Conservation (phyloP, 2,329 filamentous ascomycete genomes). For the Ophiostoma sp. region DNA sequence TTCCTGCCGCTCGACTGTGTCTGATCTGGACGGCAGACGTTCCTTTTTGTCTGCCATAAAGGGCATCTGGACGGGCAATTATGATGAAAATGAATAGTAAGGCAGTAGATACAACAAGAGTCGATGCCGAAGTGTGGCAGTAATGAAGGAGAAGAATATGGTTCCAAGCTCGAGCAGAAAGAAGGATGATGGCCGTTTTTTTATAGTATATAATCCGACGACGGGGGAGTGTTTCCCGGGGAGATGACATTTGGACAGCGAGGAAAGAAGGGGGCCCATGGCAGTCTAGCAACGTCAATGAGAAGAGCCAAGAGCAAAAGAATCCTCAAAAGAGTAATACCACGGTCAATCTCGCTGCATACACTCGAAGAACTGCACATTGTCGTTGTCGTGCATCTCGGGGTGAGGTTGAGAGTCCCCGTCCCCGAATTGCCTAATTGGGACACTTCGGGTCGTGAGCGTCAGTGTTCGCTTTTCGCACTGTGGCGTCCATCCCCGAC, state of each 20-base stretch:
- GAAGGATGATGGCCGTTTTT: background rate
- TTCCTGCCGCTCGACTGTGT: background rate
- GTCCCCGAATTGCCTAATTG: slow-evolving; percentile 12
- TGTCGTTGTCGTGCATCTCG: slow-evolving; percentile 31
- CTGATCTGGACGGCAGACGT: background rate
- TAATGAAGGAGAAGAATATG: too few relatives aligned
- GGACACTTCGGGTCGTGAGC: background rate
- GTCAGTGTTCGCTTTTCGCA: background rate
- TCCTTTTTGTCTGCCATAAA: background rate
- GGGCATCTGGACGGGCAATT: background rate
- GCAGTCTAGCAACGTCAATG: too few relatives aligned
- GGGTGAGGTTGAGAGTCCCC: background rate
- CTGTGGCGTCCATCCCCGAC: background rate
- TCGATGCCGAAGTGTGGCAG: too few relatives aligned
- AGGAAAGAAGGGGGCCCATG: too few relatives aligned
- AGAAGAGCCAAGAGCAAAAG: too few relatives aligned
- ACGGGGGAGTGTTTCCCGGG: background rate
- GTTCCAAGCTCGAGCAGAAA: background rate
- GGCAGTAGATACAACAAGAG: too few relatives aligned
- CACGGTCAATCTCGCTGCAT: background rate
- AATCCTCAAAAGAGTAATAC: background rate
- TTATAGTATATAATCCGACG: background rate
- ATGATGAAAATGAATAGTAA: background rate
- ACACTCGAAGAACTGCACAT: background rate
- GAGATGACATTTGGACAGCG: background rate